These are phyloP conservation scores for Juglanconis oblonga DNA, from an alignment of 2,329 filamentous ascomycete species.

Conservation along the genomic window DNA sequence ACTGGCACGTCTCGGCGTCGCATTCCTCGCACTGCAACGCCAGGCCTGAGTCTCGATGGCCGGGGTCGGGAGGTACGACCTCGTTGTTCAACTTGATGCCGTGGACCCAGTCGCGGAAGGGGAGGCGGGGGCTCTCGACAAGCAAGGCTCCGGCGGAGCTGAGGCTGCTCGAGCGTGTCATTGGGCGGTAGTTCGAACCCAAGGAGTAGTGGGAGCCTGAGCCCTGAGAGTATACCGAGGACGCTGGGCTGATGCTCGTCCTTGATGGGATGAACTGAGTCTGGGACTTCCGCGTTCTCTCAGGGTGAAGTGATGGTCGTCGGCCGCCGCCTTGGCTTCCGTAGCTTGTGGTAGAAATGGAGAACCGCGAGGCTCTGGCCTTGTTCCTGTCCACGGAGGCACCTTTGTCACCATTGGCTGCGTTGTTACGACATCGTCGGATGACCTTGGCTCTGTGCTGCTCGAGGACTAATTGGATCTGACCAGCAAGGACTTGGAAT, in stretches of 20 bases:
- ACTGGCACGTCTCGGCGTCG: conserved; percentile 13
- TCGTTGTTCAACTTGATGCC: conserved; percentile 10
- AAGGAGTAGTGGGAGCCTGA: neutral
- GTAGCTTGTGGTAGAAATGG: neutral
- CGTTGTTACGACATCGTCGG: conserved; percentile 10
- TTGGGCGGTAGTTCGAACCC: neutral
- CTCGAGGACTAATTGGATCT: conserved; percentile 18
- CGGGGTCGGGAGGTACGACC: neutral
- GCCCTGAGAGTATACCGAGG: conserved; percentile 14
- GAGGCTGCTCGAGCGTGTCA: conserved; percentile 15
- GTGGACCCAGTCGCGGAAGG: conserved; percentile 18
- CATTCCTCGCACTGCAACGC: conserved; percentile 16
- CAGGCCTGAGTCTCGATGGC: conserved; percentile 16
- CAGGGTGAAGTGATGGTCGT: neutral
- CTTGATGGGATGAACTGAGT: neutral
- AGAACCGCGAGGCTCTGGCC: conserved; percentile 5
- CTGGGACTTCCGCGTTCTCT: conserved; percentile 3
- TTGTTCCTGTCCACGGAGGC: neutral
- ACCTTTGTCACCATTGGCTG: neutral
- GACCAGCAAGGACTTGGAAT: conserved; percentile 13
- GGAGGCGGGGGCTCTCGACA: conserved; percentile 17
- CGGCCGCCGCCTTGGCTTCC: conserved; percentile 1
- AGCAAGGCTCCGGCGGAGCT: conserved; percentile 5
- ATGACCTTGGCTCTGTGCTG: conserved; percentile 17
- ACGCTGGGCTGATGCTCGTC: conserved; percentile 11